Evolutionary conservation across 176 grass and related monocot genomes (phyloP).

Genomic region (Microstegium vimineum): DNA sequence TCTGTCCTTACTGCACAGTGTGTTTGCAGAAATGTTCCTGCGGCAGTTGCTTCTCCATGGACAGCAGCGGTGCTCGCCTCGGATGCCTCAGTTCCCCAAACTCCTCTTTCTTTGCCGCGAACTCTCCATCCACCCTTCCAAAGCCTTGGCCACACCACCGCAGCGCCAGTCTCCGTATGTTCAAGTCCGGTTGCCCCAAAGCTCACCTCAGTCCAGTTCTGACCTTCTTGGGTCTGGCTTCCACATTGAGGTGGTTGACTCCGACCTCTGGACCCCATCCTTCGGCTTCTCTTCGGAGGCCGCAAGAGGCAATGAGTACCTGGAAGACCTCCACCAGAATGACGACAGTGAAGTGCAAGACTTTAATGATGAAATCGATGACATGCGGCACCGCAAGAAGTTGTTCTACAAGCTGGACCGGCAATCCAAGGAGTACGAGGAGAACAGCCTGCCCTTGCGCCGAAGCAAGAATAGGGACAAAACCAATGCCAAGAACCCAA

Average conservation of each 20-base stretch:
- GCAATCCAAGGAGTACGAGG: constrained; percentile 64
- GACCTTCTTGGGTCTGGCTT: constrained; percentile 31
- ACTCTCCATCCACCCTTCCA: neutral
- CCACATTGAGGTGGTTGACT: constrained; percentile 39
- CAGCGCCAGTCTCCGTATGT: neutral
- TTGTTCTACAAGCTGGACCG: constrained; percentile 64
- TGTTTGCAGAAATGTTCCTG: constrained; percentile 27
- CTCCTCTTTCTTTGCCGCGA: neutral
- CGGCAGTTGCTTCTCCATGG: constrained; percentile 12
- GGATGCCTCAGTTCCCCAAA: neutral
- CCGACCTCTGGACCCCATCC: constrained; percentile 37
- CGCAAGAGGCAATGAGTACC: neutral
- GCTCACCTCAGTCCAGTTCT: constrained; percentile 3
- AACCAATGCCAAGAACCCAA: constrained; percentile 25
- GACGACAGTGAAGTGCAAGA: constrained; percentile 18
- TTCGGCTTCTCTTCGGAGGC: neutral
- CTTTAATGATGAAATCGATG: constrained; percentile 58
- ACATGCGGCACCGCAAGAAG: constrained; percentile 58
- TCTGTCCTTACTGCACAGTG: neutral
- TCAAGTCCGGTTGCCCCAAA: neutral
- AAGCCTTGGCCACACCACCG: neutral
- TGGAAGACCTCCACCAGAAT: constrained; percentile 6
- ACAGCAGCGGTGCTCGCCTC: neutral
- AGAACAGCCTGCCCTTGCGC: constrained; percentile 46
- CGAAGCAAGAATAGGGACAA: constrained; percentile 15